Base-by-base conservation (phyloP, 2,329 filamentous ascomycete species). In the Mycosphaerella sp. region DNA sequence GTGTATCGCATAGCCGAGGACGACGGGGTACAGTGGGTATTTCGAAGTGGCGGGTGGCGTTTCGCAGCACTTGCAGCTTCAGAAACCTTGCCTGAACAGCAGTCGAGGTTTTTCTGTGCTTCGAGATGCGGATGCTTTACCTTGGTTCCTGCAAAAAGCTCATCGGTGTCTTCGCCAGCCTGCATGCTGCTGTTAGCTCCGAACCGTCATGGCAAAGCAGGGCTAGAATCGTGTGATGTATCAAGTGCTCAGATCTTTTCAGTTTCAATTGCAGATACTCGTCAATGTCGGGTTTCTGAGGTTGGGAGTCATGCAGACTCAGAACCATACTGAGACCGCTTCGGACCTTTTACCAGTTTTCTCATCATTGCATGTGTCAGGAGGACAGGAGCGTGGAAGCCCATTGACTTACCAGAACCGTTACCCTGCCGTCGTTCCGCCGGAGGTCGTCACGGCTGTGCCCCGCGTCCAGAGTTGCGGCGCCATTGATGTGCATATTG, bases 181-280 rank as follows among this genome's bases (percentile, higher is more conserved):
- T 49, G 45, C 28, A 36, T 13, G 16, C 21, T 13, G 16, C 21
- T 30, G 21, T 35, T 35, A 41, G 44, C 13, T 14, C 12, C 21
- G 14, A 4, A 6, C 21, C 9, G 8, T 36, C 17, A 12, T 17
- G 12, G 4, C 35, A 6, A 17, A 21, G 18, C 35, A 25, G 27
- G 12, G 28, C 18, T 7, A 10, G 14, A 9, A 41, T 32, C 14
- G 25, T 28, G 16, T 10, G 8, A 21, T 21, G 4, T 13, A 16
- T 18, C 32, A 25, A 41, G 17, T 41, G 51, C 44, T 87, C 84
- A 86, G 84, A 78, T 86, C 82, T 87, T 86, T 86, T 85, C 81
- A 86, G 81, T 85, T 79, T 21, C 6, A 21, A 41, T 77, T 68
- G 25, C 41, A 49, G 17, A 25, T 40, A 30, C 51, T 59, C 61